Conservation (phyloP, 2,329 filamentous ascomycete genomes). For the Fusarium sp. region DNA sequence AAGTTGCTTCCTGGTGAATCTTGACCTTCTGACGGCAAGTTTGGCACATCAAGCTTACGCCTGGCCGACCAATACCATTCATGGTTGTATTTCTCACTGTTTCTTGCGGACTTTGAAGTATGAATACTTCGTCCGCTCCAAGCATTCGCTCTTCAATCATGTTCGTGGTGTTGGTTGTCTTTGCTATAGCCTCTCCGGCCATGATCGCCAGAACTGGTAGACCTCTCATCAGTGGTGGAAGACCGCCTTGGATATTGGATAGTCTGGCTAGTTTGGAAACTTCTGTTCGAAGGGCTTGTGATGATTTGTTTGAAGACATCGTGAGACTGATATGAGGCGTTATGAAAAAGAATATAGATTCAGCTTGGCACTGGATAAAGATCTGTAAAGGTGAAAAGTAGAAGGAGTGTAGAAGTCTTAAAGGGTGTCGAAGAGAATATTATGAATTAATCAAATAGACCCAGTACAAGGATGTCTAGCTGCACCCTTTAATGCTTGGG, state of each 20-base stretch:
- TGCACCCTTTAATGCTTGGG: not conserved
- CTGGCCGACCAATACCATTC: conserved; percentile 1
- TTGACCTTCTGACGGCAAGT: not conserved
- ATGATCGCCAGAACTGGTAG: conserved; percentile 34
- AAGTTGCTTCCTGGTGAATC: accelerated
- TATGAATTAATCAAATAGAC: not conserved
- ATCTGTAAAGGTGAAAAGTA: accelerated
- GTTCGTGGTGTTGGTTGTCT: conserved; percentile 24
- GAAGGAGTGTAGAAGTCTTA: accelerated
- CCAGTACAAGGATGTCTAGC: accelerated
- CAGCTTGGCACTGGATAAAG: accelerated
- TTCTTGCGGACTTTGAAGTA: not conserved
- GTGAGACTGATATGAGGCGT: accelerated
- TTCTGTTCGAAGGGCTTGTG: conserved; percentile 23
- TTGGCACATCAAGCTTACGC: conserved; percentile 17
- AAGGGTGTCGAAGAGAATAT: accelerated
- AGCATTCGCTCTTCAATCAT: conserved; percentile 33
- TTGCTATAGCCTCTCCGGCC: conserved; percentile 30
- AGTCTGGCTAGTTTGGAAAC: conserved; percentile 33
- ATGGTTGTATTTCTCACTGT: accelerated
- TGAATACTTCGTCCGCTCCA: conserved; percentile 18
- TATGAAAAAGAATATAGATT: not conserved
- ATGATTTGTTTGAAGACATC: conserved; percentile 14
- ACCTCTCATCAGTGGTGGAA: conserved; percentile 31
- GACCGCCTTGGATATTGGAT: conserved; percentile 36